These are phyloP conservation scores for Prunus yedoensis DNA, from an alignment of 331 rosid genomes.

Conservation along the genomic window DNA sequence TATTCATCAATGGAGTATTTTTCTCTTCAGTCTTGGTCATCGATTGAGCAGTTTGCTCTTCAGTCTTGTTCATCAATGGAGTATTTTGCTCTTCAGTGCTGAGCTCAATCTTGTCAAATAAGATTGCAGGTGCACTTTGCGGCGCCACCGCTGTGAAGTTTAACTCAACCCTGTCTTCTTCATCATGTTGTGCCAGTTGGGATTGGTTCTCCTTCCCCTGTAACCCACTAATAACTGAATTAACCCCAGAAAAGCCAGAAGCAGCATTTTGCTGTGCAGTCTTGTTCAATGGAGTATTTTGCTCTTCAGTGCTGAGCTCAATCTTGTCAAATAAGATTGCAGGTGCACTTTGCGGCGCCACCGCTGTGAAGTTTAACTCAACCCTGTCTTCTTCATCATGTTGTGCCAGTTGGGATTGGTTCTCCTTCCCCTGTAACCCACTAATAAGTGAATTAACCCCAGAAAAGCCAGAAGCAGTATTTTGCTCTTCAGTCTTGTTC, in stretches of 20 bases:
- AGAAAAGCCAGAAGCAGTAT: conserved; percentile 24
- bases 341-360: not conserved
- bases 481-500: conserved; percentile 11
- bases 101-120: not conserved
- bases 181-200: conserved; percentile 27
- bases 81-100: conserved; percentile 14
- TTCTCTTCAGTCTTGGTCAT: conserved; percentile 16
- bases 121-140: conserved; percentile 9
- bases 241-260: conserved; percentile 32
- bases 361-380: conserved; percentile 32
- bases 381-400: conserved; percentile 25
- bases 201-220: conserved; percentile 29
- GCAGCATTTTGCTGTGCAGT: too few relatives aligned
- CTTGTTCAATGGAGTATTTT: not conserved
- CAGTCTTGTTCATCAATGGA: not conserved
- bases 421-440: conserved; percentile 21
- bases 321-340: conserved; percentile 22
- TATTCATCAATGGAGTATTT: not conserved
- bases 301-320: conserved; percentile 20
- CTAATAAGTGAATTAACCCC: conserved; percentile 21
- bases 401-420: conserved; percentile 31
- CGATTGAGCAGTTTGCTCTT: conserved; percentile 1
- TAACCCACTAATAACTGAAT: conserved; percentile 13
- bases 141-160: conserved; percentile 29
- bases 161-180: conserved; percentile 18